Base-by-base conservation (phyloP, 2,329 filamentous ascomycete genomes). In the Sclerotinia glacialis region DNA sequence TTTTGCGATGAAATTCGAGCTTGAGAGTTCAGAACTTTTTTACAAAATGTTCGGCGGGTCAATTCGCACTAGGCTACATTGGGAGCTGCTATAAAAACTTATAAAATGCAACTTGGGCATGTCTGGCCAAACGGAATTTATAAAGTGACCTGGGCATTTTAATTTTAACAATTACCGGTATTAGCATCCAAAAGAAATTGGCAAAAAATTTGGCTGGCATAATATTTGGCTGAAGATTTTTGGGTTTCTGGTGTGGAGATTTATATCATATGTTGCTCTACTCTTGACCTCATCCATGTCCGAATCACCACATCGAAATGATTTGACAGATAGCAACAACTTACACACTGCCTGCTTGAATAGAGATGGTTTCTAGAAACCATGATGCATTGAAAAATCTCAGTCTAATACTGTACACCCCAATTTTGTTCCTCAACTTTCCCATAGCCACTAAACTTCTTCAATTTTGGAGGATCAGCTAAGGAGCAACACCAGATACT, bases 391-490 rank as follows among this genome's bases (percentile, higher is more conserved):
- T 72, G 66, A 65, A 66, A 49, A 71, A 67, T 49, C 47, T 64
- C 68, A 65, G 52, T 75, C 70, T 74, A 74, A 67, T 74, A 73
- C 68, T 74, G 67, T 74, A 75, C 71, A 73, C 67, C 55, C 54
- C 59, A 63, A 64, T 65, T 64, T 66, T 40, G 40, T 66, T 67
- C 67, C 62, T 67, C 28, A 50, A 26, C 62, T 65, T 64, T 31
- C 69, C 23, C 49, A 65, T 66, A 66, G 58, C 64, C 53, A 64
- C 53, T 56, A 68, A 68, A 52, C 44, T 65, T 67, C 58, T 65
- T 62, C 58, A 49, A 12, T 52, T 40, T 53, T 68, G 47, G 61
- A 69, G 66, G 67, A 67, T 69, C 68, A 54, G 67, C 68, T 70
- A 71, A 69, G 72, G 67, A 65, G 68, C 70, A 72, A 71, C 70